Conservation (phyloP, 73 alveolate species). For the Paramecium biaurelia region DNA sequence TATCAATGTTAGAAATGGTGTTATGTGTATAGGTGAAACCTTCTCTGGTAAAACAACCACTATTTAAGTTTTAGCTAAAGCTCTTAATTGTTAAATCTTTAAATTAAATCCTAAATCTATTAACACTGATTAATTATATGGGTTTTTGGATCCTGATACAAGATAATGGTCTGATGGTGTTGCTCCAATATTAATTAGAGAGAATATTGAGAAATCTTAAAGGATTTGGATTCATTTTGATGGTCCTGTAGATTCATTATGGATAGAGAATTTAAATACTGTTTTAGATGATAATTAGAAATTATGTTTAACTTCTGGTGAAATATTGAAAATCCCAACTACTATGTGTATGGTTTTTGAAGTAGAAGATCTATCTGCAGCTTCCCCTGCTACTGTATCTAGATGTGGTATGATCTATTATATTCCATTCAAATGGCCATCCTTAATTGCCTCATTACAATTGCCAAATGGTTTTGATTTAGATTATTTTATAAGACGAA, state of each 20-base stretch:
- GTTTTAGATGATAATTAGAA: slow-evolving; percentile 92
- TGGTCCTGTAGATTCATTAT: slow-evolving; percentile 99
- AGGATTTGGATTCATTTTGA: slow-evolving; percentile 95
- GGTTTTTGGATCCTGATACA: slow-evolving; percentile 73
- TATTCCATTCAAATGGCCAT: slow-evolving; percentile 80
- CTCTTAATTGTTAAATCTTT: background rate
- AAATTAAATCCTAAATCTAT: slow-evolving; percentile 74
- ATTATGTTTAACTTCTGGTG: slow-evolving; percentile 96
- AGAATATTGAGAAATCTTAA: background rate
- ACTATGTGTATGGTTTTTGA: slow-evolving; percentile 87
- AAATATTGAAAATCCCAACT: slow-evolving; percentile 94
- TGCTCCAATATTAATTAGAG: slow-evolving; percentile 52
- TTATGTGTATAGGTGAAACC: slow-evolving; percentile 64
- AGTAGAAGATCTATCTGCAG: slow-evolving; percentile 96
- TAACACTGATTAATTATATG: slow-evolving; percentile 70
- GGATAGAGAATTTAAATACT: slow-evolving; percentile 99
- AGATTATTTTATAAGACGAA: slow-evolving; percentile 18
- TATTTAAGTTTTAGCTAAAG: slow-evolving; percentile 71
- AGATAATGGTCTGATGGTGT: slow-evolving; percentile 78
- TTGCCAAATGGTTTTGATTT: background rate
- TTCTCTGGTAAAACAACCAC: slow-evolving; percentile 91
- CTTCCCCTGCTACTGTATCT: slow-evolving; percentile 99
- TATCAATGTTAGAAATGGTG: slow-evolving; percentile 57
- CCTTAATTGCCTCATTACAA: background rate
- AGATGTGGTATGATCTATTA: slow-evolving; percentile 98